Conservation (phyloP, 1,139 yeast species). For the Scheffersomyces quercinus region DNA sequence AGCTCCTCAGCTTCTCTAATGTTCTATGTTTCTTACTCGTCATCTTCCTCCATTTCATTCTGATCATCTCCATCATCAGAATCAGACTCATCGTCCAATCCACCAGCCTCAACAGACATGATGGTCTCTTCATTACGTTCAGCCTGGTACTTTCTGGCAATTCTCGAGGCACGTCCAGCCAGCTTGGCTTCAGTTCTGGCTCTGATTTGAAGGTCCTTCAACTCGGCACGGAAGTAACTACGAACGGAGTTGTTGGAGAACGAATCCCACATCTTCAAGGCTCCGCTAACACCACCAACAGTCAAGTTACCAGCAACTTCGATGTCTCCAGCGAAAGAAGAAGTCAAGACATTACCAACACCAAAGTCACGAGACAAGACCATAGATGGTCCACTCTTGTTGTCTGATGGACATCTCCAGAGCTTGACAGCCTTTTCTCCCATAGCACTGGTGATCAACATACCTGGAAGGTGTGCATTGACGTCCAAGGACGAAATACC, state of each 20-base stretch:
- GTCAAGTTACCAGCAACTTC: slow-evolving; percentile 84
- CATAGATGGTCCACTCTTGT: slow-evolving; percentile 74
- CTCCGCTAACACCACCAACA: slow-evolving; percentile 85
- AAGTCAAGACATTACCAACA: slow-evolving; percentile 86
- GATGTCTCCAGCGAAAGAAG: slow-evolving; percentile 82
- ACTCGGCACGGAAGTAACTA: slow-evolving; percentile 60
- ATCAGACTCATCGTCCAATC: slow-evolving; percentile 58
- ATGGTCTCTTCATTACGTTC: slow-evolving; percentile 53
- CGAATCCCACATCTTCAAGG: slow-evolving; percentile 90
- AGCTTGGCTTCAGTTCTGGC: slow-evolving; percentile 60
- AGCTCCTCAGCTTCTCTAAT: no score
- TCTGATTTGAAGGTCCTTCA: slow-evolving; percentile 49
- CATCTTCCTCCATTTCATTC: slow-evolving; percentile 17
- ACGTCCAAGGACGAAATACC: slow-evolving; percentile 84
- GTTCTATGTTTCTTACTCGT: slow-evolving; percentile 4
- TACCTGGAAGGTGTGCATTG: slow-evolving; percentile 67
- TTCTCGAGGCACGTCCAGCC: slow-evolving; percentile 65
- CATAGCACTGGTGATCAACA: slow-evolving; percentile 87
- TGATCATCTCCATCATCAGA: slow-evolving; percentile 51
- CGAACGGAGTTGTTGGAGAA: slow-evolving; percentile 82
- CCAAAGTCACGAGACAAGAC: slow-evolving; percentile 90
- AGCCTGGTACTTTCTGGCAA: slow-evolving; percentile 65
- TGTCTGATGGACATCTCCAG: slow-evolving; percentile 68
- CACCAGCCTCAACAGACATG: slow-evolving; percentile 60
- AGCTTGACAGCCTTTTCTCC: slow-evolving; percentile 83